Base-by-base conservation (phyloP, 2,329 filamentous ascomycete species). In the Cryoendolithus antarcticus region DNA sequence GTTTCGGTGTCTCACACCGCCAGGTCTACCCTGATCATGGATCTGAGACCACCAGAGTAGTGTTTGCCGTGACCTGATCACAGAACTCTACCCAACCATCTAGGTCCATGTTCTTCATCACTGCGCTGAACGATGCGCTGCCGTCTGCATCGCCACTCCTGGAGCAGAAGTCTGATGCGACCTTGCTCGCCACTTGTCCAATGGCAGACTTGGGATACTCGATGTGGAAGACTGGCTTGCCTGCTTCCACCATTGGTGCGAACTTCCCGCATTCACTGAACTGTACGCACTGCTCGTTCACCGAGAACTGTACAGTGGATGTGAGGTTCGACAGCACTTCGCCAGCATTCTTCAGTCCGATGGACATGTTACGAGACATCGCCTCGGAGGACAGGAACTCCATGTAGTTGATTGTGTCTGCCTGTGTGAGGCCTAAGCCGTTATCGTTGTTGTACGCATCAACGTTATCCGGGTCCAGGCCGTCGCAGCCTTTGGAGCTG, bases 211-310 rank as follows among this genome's bases (percentile, higher is more conserved):
- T 64, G 4, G 76, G 77, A 52, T 84, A 84, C 61, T 84, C 80
- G 46, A 84, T 80, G 53, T 82, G 75, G 54, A 83, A 83, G 28
- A 84, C 79, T 2, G 80, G 78, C 56, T 83, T 82, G 15, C 66
- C 65, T 5, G 69, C 69, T 9, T 67, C 49, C 36, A 78, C 67
- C 51, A 82, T 82, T 2, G 69, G 58, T 1, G 62, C 57, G 55
- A 77, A 82, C 1, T 60, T 67, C 31, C 62, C 60, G 54, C 79
- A 83, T 54, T 83, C 78, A 3, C 61, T 44, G 49, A 73, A 74
- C 52, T 78, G 49, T 10, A 69, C 67, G 54, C 80, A 83, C 60
- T 82, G 70, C 63, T 84, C 80, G 57, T 82, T 81, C 49, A 84
- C 77, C 6, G 69, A 72, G 59, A 78, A 83, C 51, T 80, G 65